phyloP scores from a whole-genome alignment of 306 rosid genomes.

The Lathyrus sativus region DNA sequence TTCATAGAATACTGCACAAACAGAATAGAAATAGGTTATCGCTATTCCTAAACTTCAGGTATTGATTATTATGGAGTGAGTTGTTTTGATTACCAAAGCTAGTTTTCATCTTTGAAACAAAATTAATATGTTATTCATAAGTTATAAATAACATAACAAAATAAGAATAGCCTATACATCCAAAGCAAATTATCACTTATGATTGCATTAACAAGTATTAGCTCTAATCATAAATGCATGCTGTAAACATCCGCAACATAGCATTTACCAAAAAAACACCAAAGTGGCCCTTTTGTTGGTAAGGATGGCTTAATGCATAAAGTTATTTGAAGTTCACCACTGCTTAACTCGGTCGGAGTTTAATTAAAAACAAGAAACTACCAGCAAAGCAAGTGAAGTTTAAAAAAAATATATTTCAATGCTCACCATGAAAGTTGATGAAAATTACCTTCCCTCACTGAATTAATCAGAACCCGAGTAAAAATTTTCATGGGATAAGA shows the following conservation, averaged over 20 bases:
- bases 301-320: background rate
- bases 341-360: background rate
- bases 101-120: background rate
- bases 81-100: background rate
- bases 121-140: background rate
- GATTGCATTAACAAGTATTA: background rate
- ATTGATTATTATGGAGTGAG: background rate
- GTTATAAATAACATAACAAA: background rate
- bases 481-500: slow-evolving; percentile 9
- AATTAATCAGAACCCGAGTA: slow-evolving; percentile 8
- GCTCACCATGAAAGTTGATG: background rate
- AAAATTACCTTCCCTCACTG: background rate
- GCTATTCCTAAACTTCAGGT: background rate
- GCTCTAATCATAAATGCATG: no score
- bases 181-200: background rate
- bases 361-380: background rate
- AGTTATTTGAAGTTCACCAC: background rate
- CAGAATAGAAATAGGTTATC: background rate
- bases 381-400: background rate
- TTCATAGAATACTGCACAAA: background rate
- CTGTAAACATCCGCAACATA: background rate
- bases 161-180: background rate
- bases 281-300: background rate
- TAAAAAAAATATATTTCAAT: background rate
- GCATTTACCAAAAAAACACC: background rate